These are phyloP conservation scores for Pichia occidentalis DNA, from an alignment of 805 yeast species.

Conservation along the genomic window DNA sequence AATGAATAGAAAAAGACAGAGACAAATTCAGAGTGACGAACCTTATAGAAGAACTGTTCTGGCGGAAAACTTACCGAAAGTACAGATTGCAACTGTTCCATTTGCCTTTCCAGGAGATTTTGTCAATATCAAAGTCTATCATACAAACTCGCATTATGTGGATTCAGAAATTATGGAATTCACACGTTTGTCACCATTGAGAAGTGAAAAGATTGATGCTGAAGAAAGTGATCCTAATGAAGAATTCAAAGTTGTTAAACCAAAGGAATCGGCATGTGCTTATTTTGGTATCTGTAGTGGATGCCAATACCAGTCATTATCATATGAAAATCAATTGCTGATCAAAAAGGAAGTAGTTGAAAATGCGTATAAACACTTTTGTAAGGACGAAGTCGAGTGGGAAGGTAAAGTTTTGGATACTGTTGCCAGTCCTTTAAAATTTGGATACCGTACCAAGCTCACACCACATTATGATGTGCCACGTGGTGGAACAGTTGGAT, in stretches of 20 bases:
- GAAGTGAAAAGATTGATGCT: slow-evolving; percentile 1
- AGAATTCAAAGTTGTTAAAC: slow-evolving; percentile 26
- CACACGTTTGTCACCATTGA: slow-evolving; percentile 28
- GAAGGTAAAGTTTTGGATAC: slow-evolving; percentile 39
- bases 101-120: slow-evolving; percentile 84
- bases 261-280: slow-evolving; percentile 47
- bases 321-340: slow-evolving; percentile 64
- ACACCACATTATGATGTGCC: slow-evolving; percentile 80
- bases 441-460: slow-evolving; percentile 79
- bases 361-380: slow-evolving; percentile 73
- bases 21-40: slow-evolving; percentile 5
- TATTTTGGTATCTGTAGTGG: slow-evolving; percentile 94
- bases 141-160: slow-evolving; percentile 66
- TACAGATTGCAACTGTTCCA: slow-evolving; percentile 72
- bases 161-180: slow-evolving; percentile 63
- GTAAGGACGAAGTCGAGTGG: slow-evolving; percentile 27
- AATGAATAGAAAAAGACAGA: slow-evolving; percentile 7
- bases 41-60: slow-evolving; percentile 13
- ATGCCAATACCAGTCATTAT: slow-evolving; percentile 82
- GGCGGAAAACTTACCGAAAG: slow-evolving; percentile 14
- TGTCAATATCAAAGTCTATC: slow-evolving; percentile 63
- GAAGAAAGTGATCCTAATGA: slow-evolving; percentile 22
- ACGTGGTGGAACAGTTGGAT: slow-evolving; percentile 15
- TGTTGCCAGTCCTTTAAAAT: slow-evolving; percentile 63
- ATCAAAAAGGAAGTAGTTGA: slow-evolving; percentile 68